These are phyloP conservation scores for Pseudogymnoascus verrucosus DNA, from an alignment of 2,329 filamentous ascomycete species.

Conservation along the genomic window DNA sequence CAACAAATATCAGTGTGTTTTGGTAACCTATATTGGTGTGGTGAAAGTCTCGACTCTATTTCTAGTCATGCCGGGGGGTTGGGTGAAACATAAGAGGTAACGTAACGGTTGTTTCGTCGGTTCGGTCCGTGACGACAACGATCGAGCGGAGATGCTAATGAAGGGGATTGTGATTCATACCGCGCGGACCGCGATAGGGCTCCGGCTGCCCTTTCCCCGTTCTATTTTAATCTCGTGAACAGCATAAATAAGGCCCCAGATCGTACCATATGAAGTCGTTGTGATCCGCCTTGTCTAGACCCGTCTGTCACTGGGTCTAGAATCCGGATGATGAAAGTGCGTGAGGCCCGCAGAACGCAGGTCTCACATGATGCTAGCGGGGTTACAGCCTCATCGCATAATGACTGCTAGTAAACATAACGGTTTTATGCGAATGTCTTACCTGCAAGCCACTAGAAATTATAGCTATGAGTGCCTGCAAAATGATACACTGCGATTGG, in stretches of 20 bases:
- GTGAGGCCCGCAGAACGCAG: neutral
- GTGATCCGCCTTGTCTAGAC: neutral
- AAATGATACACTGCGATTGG: neutral
- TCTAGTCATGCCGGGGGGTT: neutral
- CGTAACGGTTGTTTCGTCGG: neutral
- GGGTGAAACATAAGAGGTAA: neutral
- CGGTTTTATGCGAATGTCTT: conserved; percentile 4
- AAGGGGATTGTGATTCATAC: conserved; percentile 7
- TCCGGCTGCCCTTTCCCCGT: neutral
- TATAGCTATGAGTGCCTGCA: neutral
- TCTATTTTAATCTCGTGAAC: conserved; percentile 7
- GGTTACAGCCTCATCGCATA: neutral
- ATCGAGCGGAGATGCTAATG: neutral
- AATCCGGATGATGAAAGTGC: neutral
- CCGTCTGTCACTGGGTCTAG: conserved; percentile 1
- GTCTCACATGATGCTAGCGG: conserved; percentile 5
- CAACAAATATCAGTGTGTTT: neutral
- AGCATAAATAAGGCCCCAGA: neutral
- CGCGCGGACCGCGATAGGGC: neutral
- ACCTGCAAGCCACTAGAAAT: neutral
- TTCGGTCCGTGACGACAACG: conserved; percentile 1
- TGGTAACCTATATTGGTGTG: neutral
- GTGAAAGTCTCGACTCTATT: neutral
- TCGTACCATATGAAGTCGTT: neutral
- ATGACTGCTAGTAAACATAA: neutral